phyloP scores from a whole-genome alignment of 257 asterid species.

The Plantago major region DNA sequence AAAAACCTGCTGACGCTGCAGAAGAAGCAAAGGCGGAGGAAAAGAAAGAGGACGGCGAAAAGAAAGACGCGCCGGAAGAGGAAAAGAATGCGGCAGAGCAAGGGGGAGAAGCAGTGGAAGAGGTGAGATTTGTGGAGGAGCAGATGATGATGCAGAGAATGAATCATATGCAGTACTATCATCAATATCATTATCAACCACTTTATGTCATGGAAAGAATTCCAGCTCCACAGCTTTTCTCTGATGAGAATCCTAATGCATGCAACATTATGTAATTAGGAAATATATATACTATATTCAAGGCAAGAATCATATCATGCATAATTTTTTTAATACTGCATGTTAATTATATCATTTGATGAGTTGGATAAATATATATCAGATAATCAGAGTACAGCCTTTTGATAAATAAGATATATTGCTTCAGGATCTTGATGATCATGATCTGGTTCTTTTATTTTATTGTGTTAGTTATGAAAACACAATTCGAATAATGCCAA shows the following conservation, averaged over 20 bases:
- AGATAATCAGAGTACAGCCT: too few relatives aligned
- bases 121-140: constrained; percentile 20
- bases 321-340: too few relatives aligned
- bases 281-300: too few relatives aligned
- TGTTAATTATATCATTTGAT: too few relatives aligned
- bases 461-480: too few relatives aligned
- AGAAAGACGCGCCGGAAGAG: constrained; percentile 17
- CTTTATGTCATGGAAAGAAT: constrained; percentile 56
- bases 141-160: not conserved
- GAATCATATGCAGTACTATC: constrained; percentile 8
- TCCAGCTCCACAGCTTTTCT: constrained; percentile 84
- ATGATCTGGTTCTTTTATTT: too few relatives aligned
- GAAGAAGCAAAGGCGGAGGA: constrained; percentile 49
- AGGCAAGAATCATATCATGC: too few relatives aligned
- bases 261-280: constrained; percentile 47
- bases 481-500: too few relatives aligned
- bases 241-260: constrained; percentile 92
- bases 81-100: constrained; percentile 22
- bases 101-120: constrained; percentile 22
- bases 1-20: constrained; percentile 10
- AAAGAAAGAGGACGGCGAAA: constrained; percentile 31
- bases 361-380: too few relatives aligned
- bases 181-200: constrained; percentile 45
- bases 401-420: too few relatives aligned
- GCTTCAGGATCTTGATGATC: too few relatives aligned